Evolutionary conservation across 2,329 filamentous ascomycete species (phyloP).

Genomic region (Fusarium kyushuense): DNA sequence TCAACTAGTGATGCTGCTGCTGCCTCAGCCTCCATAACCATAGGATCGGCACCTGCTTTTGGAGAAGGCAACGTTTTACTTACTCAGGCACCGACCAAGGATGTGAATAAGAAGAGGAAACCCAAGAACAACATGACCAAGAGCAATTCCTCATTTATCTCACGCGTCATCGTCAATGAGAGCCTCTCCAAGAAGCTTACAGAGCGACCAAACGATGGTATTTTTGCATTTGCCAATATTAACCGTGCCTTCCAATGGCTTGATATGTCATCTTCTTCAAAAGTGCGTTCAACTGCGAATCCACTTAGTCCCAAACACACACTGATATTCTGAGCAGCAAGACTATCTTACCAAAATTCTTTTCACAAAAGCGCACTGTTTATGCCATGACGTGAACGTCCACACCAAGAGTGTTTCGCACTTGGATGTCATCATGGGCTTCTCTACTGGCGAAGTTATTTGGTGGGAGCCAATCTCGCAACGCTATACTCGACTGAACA

Average conservation of each 20-base stretch:
- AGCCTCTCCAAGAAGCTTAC: slow-evolving; percentile 79
- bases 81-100: slow-evolving; percentile 71
- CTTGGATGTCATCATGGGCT: slow-evolving; percentile 93
- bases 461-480: slow-evolving; percentile 99
- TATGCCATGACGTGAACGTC: slow-evolving; percentile 93
- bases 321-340: slow-evolving; percentile 64
- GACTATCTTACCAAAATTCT: slow-evolving; percentile 96
- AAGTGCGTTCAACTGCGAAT: slow-evolving; percentile 59
- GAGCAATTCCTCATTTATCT: slow-evolving; percentile 98
- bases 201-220: slow-evolving; percentile 81
- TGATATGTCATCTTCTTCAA: slow-evolving; percentile 81
- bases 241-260: slow-evolving; percentile 97
- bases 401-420: slow-evolving; percentile 83
- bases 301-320: background rate
- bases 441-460: slow-evolving; percentile 95
- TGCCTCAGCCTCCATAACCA: slow-evolving; percentile 55
- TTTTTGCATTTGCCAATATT: slow-evolving; percentile 95
- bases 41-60: slow-evolving; percentile 74
- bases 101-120: slow-evolving; percentile 85
- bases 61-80: slow-evolving; percentile 87
- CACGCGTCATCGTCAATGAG: slow-evolving; percentile 93
- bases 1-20: slow-evolving; percentile 65
- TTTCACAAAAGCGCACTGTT: slow-evolving; percentile 94
- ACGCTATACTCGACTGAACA: slow-evolving; percentile 94
- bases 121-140: slow-evolving; percentile 99